Conservation (phyloP, 495 filamentous ascomycete species). For the Neurospora tetrasperma region DNA sequence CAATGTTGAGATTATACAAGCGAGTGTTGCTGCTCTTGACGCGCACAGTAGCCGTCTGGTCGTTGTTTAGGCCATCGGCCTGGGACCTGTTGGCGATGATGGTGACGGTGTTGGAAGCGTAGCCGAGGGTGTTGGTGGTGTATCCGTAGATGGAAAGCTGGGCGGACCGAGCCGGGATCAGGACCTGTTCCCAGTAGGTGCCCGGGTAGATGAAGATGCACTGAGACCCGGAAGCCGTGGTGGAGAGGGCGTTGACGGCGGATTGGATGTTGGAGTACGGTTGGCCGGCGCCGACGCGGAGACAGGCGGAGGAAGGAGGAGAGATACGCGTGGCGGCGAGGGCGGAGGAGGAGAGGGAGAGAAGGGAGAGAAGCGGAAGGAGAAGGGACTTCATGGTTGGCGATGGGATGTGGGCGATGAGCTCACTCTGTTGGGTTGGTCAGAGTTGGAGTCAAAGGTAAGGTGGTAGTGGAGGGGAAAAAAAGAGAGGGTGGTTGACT, state of each 20-base stretch:
- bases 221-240: slow-evolving; percentile 32
- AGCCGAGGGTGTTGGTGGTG: slow-evolving; percentile 46
- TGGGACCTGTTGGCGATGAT: slow-evolving; percentile 39
- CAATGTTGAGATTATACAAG: slow-evolving; percentile 54
- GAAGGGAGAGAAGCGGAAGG: slow-evolving; percentile 2
- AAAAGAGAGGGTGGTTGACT: not conserved
- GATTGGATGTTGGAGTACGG: slow-evolving; percentile 40
- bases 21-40: slow-evolving; percentile 41
- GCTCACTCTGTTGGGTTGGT: not conserved
- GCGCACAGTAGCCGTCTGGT: slow-evolving; percentile 44
- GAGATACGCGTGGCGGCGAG: slow-evolving; percentile 34
- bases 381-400: slow-evolving; percentile 7
- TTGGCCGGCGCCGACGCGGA: slow-evolving; percentile 37
- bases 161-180: slow-evolving; percentile 32
- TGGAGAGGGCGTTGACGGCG: slow-evolving; percentile 46
- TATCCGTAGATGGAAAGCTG: slow-evolving; percentile 50
- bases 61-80: slow-evolving; percentile 32
- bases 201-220: slow-evolving; percentile 55
- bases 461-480: not conserved
- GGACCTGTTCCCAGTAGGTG: slow-evolving; percentile 50
- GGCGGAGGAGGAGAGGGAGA: slow-evolving; percentile 17
- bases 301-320: slow-evolving; percentile 40
- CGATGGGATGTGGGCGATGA: not conserved
- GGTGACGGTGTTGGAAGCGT: slow-evolving; percentile 48
- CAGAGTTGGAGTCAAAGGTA: not conserved